Conservation (phyloP, 1,284 basidiomycete species). For the Boletus coffeatus region DNA sequence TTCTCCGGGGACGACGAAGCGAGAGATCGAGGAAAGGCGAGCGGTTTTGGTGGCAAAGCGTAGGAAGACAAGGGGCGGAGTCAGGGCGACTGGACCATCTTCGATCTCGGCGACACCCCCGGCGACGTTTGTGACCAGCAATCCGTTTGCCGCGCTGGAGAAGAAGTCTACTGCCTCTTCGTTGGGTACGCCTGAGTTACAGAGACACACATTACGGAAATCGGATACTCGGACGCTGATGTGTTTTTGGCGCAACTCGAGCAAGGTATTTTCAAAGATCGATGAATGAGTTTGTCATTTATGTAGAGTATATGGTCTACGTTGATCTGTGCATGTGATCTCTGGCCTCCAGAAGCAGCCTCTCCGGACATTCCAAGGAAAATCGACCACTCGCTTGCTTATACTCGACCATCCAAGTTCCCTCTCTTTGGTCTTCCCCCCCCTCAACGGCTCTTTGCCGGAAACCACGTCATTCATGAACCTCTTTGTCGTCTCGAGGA, state of each 20-base stretch:
- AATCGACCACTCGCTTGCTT: constrained; percentile 38
- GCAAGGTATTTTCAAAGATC: constrained; percentile 34
- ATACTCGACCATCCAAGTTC: constrained; percentile 40
- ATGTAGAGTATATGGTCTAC: background rate
- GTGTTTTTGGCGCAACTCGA: constrained; percentile 60
- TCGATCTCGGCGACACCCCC: constrained; percentile 3
- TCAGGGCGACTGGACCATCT: background rate
- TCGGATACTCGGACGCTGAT: constrained; percentile 40
- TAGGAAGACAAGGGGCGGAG: constrained; percentile 40
- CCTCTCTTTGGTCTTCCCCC: constrained; percentile 26
- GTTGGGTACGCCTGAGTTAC: constrained; percentile 6
- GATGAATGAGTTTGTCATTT: constrained; percentile 6
- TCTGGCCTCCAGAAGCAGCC: constrained; percentile 38
- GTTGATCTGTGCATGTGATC: background rate
- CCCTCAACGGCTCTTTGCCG: constrained; percentile 36
- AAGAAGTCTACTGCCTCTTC: constrained; percentile 24
- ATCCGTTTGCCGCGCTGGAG: constrained; percentile 51
- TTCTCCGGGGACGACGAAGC: constrained; percentile 81
- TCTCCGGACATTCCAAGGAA: constrained; percentile 45
- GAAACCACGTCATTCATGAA: constrained; percentile 45
- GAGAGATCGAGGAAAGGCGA: constrained; percentile 73
- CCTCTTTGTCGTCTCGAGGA: constrained; percentile 35
- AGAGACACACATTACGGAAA: constrained; percentile 19
- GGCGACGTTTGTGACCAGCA: constrained; percentile 19
- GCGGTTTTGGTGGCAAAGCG: constrained; percentile 33